These are phyloP conservation scores for Pestalotiopsis sp. DNA, from an alignment of 2,329 filamentous ascomycete genomes.

Conservation along the genomic window DNA sequence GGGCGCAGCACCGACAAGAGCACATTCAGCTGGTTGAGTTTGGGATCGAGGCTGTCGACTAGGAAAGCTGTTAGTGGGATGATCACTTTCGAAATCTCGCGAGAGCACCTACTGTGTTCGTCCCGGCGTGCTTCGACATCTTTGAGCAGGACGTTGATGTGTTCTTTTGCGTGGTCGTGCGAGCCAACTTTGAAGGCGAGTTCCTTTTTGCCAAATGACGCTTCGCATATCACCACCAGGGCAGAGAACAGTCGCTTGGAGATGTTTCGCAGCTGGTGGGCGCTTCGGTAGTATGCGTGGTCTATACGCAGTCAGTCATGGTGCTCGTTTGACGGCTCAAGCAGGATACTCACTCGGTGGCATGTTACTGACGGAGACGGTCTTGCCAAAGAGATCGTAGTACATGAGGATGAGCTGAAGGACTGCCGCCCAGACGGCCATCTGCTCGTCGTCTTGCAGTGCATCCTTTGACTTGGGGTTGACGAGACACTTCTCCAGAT, in stretches of 20 bases:
- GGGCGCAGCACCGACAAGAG: background rate
- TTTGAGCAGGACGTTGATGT: background rate
- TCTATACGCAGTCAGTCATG: background rate
- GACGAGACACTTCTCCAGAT: conserved; percentile 18
- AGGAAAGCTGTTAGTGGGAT: conserved; percentile 21
- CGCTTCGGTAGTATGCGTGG: conserved; percentile 15
- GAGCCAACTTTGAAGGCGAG: background rate
- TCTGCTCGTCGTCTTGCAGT: conserved; percentile 34
- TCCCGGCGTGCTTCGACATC: background rate
- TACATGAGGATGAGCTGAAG: conserved; percentile 54
- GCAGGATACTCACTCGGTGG: background rate
- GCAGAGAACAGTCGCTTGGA: conserved; percentile 26
- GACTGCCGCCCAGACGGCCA: conserved; percentile 49
- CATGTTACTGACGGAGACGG: background rate
- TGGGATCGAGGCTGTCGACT: conserved; percentile 18
- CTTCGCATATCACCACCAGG: conserved; percentile 31
- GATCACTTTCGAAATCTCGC: conserved; percentile 18
- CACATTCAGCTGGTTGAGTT: conserved; percentile 6
- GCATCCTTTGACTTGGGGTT: conserved; percentile 9
- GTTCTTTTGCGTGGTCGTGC: background rate
- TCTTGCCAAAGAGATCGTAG: conserved; percentile 37
- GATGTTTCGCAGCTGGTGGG: conserved; percentile 14
- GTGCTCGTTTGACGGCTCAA: background rate
- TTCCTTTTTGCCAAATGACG: conserved; percentile 14
- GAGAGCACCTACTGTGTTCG: background rate